Evolutionary conservation across 805 yeast species (phyloP).

Genomic region (Komagataella pastoris): DNA sequence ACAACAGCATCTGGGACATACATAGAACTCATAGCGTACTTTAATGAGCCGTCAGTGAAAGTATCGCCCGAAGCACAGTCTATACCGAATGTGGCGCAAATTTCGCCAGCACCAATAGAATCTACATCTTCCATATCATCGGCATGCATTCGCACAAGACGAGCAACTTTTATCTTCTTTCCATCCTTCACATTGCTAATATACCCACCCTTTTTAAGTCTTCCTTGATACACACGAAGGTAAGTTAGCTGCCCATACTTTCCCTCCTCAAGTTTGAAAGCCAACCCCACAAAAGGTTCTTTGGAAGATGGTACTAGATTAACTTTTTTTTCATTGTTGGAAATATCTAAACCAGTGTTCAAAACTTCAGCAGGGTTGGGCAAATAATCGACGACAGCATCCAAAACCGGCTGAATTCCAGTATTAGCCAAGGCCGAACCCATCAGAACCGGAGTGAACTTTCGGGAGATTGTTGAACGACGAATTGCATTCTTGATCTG

Average conservation of each 20-base stretch:
- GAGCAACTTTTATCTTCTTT: slow-evolving; percentile 82
- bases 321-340: slow-evolving; percentile 52
- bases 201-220: slow-evolving; percentile 77
- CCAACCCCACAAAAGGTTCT: slow-evolving; percentile 87
- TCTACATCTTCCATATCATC: slow-evolving; percentile 97
- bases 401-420: slow-evolving; percentile 90
- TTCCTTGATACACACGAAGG: slow-evolving; percentile 94
- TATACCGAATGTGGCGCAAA: slow-evolving; percentile 97
- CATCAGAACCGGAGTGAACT: slow-evolving; percentile 98
- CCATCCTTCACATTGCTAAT: slow-evolving; percentile 86
- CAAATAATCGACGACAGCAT: slow-evolving; percentile 89
- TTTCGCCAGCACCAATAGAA: slow-evolving; percentile 95
- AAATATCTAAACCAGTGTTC: slow-evolving; percentile 77
- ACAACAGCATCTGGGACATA: slow-evolving; percentile 98
- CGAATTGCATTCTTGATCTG: slow-evolving; percentile 87
- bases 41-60: slow-evolving; percentile 71
- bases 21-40: slow-evolving; percentile 94
- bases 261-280: slow-evolving; percentile 98
- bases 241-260: slow-evolving; percentile 96
- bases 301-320: slow-evolving; percentile 58
- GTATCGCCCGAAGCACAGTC: slow-evolving; percentile 99
- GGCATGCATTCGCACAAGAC: slow-evolving; percentile 97
- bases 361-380: slow-evolving; percentile 93
- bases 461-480: slow-evolving; percentile 89
- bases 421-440: slow-evolving; percentile 97